Evolutionary conservation across 2,329 filamentous ascomycete species (phyloP).

Genomic region (Epichloe sibirici): DNA sequence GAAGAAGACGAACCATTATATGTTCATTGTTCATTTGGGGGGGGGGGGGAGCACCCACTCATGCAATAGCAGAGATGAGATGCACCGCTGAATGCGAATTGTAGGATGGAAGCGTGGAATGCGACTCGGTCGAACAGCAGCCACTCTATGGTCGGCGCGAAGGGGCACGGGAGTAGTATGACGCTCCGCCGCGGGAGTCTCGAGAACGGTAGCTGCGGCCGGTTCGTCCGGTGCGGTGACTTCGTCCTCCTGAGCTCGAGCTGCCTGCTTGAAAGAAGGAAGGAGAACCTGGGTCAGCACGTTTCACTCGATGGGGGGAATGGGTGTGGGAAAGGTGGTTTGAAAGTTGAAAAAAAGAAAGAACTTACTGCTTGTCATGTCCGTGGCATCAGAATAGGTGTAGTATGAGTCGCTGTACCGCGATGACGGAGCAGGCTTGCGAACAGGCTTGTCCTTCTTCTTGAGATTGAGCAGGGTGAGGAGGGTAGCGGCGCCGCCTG

Average conservation of each 20-base stretch:
- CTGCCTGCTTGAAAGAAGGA: slow-evolving; percentile 7
- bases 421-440: slow-evolving; percentile 22
- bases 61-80: not conserved
- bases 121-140: slow-evolving; percentile 1
- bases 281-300: not conserved
- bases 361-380: slow-evolving; percentile 38
- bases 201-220: slow-evolving; percentile 4
- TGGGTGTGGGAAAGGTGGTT: not conserved
- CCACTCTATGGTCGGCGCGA: slow-evolving; percentile 4
- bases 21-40: not conserved
- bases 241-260: slow-evolving; percentile 13
- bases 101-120: not conserved
- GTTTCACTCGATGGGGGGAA: not conserved
- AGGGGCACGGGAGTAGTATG: slow-evolving; percentile 4
- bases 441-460: slow-evolving; percentile 34
- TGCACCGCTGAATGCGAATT: not conserved
- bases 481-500: slow-evolving; percentile 37
- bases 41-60: not conserved
- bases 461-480: slow-evolving; percentile 41
- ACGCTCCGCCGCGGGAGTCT: slow-evolving; percentile 3
- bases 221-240: slow-evolving; percentile 5
- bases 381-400: slow-evolving; percentile 34
- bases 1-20: not conserved
- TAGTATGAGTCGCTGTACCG: slow-evolving; percentile 42
- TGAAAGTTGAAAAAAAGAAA: not conserved